Evolutionary conservation across 2,329 filamentous ascomycete genomes (phyloP), one percentile per base, ranked within the genome.

Genomic region (Fusarium sp.): DNA sequence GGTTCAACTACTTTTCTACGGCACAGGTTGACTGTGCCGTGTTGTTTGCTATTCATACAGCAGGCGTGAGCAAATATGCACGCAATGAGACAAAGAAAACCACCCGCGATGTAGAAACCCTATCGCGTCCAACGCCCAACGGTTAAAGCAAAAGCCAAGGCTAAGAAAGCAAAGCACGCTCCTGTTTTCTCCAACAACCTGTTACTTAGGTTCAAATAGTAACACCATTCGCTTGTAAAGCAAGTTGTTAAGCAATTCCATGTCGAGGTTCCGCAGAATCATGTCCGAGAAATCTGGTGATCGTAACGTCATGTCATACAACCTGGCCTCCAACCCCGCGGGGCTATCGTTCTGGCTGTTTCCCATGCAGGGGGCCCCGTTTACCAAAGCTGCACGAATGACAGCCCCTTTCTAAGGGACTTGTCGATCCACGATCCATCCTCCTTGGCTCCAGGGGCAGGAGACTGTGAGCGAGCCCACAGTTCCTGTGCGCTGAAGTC

Each of bases 401-500:
- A 69, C 36, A 72, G 20, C 29, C 65, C 54, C 51, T 72, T 69
- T 42, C 63, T 60, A 51, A 70, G 61, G 25, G 72, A 74, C 48
- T 70, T 71, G 59, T 70, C 63, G 39, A 74, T 67, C 72, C 72
- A 74, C 39, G 63, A 52, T 31, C 66, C 63, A 4, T 72, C 63
- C 23, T 73, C 60, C n/a, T 55, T 60, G 15, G 60, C 31, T 11
- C 57, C 68, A 20, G 54, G 49, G 14, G 58, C 62, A 31, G 66
- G 64, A 21, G 59, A 62, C 20, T 66, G 59, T 14, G 57, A 31
- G 25, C 55, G 59, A 46, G 52, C 57, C 72, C 72, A 74, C 27
- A 74, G 63, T 29, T 47, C 67, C 46, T 74, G 72, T n/a, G 69
- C 45, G 36, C 59, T 66, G 56, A 74, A 74, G 54, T 74, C 72